A percentile compares a stretch with the other conserved stretches of the same genome.
phyloP scores from a whole-genome alignment of 1,284 basidiomycete genomes.

The Moniliophthora roreri region DNA sequence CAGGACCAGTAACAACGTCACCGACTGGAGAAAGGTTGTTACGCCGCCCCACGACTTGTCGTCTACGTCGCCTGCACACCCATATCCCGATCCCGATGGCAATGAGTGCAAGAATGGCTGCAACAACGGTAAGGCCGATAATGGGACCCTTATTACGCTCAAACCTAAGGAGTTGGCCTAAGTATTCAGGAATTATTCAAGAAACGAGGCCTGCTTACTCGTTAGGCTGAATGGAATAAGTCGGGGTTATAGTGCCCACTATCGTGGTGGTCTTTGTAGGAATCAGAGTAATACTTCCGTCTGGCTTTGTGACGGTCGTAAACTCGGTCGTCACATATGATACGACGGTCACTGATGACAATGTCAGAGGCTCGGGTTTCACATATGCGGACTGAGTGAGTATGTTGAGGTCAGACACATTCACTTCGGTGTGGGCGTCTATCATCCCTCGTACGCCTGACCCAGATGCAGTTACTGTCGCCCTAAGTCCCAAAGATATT shows the following conservation, averaged over 20 bases:
- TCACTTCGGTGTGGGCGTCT: not conserved
- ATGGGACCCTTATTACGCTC: slow-evolving; percentile 9
- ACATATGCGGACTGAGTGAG: not conserved
- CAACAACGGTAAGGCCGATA: slow-evolving; percentile 8
- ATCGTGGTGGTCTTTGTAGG: slow-evolving; percentile 6
- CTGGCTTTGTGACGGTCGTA: slow-evolving; percentile 4
- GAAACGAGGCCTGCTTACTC: slow-evolving; percentile 6
- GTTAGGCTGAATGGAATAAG: slow-evolving; percentile 8
- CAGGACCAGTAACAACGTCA: slow-evolving; percentile 5
- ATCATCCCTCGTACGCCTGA: too few relatives aligned
- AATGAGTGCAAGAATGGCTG: slow-evolving; percentile 1
- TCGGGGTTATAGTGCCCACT: slow-evolving; percentile 3
- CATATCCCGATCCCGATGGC: slow-evolving; percentile 3
- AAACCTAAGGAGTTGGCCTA: not conserved
- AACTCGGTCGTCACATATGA: slow-evolving; percentile 8
- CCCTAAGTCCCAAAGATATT: too few relatives aligned
- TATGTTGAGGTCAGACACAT: not conserved
- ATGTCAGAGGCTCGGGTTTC: not conserved
- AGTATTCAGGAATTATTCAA: not conserved
- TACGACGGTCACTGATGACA: not conserved
- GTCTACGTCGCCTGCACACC: slow-evolving; percentile 2
- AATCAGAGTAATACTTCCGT: slow-evolving; percentile 4
- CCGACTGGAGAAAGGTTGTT: not conserved
- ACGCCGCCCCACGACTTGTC: not conserved
- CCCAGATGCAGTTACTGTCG: not conserved